A percentile compares a stretch with the other conserved stretches of the same genome.
phyloP scores from a whole-genome alignment of 192 early-diverging fungal genomes.

The Coemansia sp. region DNA sequence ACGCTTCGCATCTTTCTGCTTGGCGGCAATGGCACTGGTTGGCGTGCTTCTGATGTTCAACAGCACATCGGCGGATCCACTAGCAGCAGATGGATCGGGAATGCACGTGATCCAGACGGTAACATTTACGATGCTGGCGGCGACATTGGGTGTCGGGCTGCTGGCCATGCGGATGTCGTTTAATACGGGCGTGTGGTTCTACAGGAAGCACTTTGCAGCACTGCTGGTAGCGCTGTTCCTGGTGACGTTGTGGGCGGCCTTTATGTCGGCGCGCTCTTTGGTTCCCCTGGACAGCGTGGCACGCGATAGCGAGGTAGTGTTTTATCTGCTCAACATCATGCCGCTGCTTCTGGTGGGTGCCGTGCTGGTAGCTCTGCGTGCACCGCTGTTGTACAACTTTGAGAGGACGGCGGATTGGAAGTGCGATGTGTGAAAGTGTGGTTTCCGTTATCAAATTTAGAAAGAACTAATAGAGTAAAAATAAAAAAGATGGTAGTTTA shows the following conservation, averaged over 20 bases:
- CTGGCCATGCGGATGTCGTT: neutral
- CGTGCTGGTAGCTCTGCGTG: slow-evolving; percentile 8
- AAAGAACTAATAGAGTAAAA: no score
- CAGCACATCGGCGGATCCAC: neutral
- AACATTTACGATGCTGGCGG: slow-evolving; percentile 6
- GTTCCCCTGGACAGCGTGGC: slow-evolving; percentile 22
- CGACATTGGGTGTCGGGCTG: neutral
- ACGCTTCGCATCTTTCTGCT: slow-evolving; percentile 13
- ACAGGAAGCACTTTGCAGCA: slow-evolving; percentile 16
- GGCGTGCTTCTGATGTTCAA: slow-evolving; percentile 29
- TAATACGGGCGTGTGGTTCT: slow-evolving; percentile 2
- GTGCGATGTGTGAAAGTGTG: neutral
- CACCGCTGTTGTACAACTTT: slow-evolving; percentile 39
- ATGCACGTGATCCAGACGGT: slow-evolving; percentile 20
- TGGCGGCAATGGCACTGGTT: slow-evolving; percentile 8
- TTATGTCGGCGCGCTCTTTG: slow-evolving; percentile 17
- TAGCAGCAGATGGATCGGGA: neutral
- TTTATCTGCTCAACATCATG: slow-evolving; percentile 15
- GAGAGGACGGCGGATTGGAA: slow-evolving; percentile 29
- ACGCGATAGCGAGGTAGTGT: slow-evolving; percentile 14
- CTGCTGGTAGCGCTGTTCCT: neutral
- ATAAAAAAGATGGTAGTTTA: neutral
- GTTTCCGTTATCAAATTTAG: no score
- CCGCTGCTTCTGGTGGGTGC: slow-evolving; percentile 24
- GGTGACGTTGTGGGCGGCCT: slow-evolving; percentile 28